phyloP scores from a whole-genome alignment of 495 filamentous ascomycete species.

The Hypomontagnella monticulosa region DNA sequence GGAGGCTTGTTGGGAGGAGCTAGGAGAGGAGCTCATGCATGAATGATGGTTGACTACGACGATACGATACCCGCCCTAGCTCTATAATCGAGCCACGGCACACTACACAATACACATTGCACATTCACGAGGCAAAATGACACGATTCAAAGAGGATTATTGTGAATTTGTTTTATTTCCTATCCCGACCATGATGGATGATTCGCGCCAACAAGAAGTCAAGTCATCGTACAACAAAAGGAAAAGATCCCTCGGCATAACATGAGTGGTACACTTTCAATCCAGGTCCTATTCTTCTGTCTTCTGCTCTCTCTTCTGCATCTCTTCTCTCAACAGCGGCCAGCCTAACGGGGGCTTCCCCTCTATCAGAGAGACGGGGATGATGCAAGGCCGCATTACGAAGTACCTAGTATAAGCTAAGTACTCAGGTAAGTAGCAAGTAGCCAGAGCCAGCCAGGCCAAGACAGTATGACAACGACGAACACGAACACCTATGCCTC shows the following conservation, averaged over 20 bases:
- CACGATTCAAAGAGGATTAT: background rate
- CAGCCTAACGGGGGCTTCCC: conserved; percentile 22
- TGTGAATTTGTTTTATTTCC: conserved; percentile 48
- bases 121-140: conserved; percentile 1
- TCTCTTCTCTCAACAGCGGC: conserved; percentile 28
- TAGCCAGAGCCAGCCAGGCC: conserved; percentile 16
- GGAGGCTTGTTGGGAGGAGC: no score
- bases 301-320: conserved; percentile 3
- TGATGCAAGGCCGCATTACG: background rate
- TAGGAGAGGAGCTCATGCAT: no score
- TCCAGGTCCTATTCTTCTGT: conserved; percentile 26
- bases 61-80: conserved; percentile 46
- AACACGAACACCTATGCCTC: conserved; percentile 22
- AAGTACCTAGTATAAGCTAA: conserved; percentile 8
- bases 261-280: conserved; percentile 43
- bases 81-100: conserved; percentile 14
- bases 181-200: conserved; percentile 45
- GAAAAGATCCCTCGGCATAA: conserved; percentile 38
- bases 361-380: background rate
- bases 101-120: conserved; percentile 16
- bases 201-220: conserved; percentile 29
- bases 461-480: conserved; percentile 10
- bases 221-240: conserved; percentile 44
- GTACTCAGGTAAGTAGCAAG: no score
- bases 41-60: conserved; percentile 22